Base-by-base conservation (phyloP, 2,329 filamentous ascomycete species). In the Nemania abortiva region DNA sequence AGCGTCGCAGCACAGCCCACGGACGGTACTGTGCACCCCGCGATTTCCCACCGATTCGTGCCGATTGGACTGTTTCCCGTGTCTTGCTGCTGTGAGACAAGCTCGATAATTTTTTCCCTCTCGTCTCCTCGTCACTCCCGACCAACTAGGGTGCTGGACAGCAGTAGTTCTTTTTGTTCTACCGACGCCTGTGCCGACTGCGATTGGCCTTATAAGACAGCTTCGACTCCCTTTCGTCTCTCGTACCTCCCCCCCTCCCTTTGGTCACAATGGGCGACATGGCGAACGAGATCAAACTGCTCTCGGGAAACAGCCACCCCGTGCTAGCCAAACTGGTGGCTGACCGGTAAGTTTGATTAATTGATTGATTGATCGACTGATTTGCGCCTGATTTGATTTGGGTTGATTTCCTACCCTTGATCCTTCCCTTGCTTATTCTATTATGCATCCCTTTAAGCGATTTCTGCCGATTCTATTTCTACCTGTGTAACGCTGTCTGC, bases 271-370 rank as follows among this genome's bases (percentile, higher is more conserved):
- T 73, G 71, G 71, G 67, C 63, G 71, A 73, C 70, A 73, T 73
- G 71, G 71, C 71, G 69, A 82, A 82, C 74, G 79, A 81, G 73
- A 81, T 82, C 76, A 82, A 82, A 70, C 63, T 82, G 72, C 78
- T 82, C 55, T 78, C 80, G 71, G 80, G 80, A 73, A 81, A 81
- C 66, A 81, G 80, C 75, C 80, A 82, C 71, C 80, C 79, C 64
- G 77, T 76, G 63, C 74, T 81, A 71, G 79, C 79, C 53, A 78
- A 75, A 66, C 73, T 78, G 69, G 79, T 82, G 24, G 80, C 80
- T 58, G 78, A 81, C 70, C 77, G 80, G 80, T 81, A 78, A 54
- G 78, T 74, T 52, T 49, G 6, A 31, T 60, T 49, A 7, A 50
- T 63, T 52, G 37, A 42, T 60, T 39, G 6, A 47, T 47, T 47